Conservation (phyloP, 495 filamentous ascomycete species). For the Penicillium salamii region DNA sequence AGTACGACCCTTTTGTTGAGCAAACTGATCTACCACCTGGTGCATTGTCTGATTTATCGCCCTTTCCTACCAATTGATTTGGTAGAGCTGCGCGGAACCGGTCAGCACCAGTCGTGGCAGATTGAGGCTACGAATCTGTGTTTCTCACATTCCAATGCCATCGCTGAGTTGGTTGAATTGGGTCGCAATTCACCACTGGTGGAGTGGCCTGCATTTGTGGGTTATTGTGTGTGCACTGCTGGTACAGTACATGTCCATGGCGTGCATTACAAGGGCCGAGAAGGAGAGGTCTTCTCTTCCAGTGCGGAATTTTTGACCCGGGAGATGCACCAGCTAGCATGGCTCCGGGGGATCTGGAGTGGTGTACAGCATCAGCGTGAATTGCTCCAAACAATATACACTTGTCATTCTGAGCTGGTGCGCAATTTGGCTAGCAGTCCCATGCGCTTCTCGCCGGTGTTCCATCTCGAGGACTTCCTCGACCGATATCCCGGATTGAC, state of each 20-base stretch:
- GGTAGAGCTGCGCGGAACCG: slow-evolving; percentile 69
- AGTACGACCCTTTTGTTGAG: slow-evolving; percentile 74
- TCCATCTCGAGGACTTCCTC: slow-evolving; percentile 83
- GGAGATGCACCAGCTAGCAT: slow-evolving; percentile 74
- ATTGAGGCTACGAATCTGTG: slow-evolving; percentile 84
- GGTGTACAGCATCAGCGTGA: slow-evolving; percentile 77
- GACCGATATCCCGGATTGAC: slow-evolving; percentile 64
- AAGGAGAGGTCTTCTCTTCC: slow-evolving; percentile 59
- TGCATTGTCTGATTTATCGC: slow-evolving; percentile 80
- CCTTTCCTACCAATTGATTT: slow-evolving; percentile 83
- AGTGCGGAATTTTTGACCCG: slow-evolving; percentile 70
- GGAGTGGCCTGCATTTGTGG: slow-evolving; percentile 80
- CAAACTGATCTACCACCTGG: slow-evolving; percentile 80
- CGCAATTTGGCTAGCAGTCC: slow-evolving; percentile 63
- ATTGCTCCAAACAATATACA: slow-evolving; percentile 69
- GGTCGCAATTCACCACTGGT: slow-evolving; percentile 61
- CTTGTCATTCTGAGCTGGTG: slow-evolving; percentile 69
- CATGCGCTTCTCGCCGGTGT: slow-evolving; percentile 70
- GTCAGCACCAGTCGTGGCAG: slow-evolving; percentile 87
- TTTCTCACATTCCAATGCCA: slow-evolving; percentile 83
- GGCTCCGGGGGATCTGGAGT: slow-evolving; percentile 70
- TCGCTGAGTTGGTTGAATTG: slow-evolving; percentile 77
- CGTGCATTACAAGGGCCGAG: slow-evolving; percentile 68
- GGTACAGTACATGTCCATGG: slow-evolving; percentile 85
- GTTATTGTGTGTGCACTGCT: slow-evolving; percentile 78